Percentiles rank a stretch among this genome's conserved stretches.
Evolutionary conservation across 768 basidiomycete genomes (phyloP).

Genomic region (Termitomyces sp.): DNA sequence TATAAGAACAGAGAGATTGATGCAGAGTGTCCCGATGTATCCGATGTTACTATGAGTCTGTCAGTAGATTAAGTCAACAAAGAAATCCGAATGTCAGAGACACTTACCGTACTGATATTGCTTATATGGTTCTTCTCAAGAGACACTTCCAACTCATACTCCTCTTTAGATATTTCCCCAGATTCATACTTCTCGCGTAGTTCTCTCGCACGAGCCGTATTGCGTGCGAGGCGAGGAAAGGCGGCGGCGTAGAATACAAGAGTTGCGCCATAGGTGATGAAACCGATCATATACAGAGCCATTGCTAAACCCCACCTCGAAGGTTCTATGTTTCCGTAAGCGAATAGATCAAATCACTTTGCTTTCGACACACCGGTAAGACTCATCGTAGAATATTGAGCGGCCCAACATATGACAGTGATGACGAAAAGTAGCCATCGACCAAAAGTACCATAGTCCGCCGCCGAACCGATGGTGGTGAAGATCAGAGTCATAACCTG

Average conservation of each 20-base stretch:
- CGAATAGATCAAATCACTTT: too few relatives aligned
- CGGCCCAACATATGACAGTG: conserved; percentile 74
- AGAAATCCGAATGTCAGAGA: background rate
- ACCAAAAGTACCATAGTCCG: conserved; percentile 72
- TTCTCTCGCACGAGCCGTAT: conserved; percentile 56
- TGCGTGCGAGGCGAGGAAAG: conserved; percentile 78
- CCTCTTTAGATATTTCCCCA: conserved; percentile 53
- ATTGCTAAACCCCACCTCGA: conserved; percentile 71
- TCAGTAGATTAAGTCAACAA: background rate
- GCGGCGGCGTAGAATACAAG: conserved; percentile 75
- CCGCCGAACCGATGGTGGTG: conserved; percentile 72
- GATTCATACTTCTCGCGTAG: conserved; percentile 51
- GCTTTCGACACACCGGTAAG: conserved; percentile 47
- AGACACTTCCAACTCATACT: conserved; percentile 70
- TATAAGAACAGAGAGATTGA: conserved; percentile 68
- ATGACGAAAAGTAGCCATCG: conserved; percentile 70
- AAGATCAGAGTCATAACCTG: conserved; percentile 78
- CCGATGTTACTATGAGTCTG: conserved; percentile 77
- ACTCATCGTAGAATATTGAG: conserved; percentile 73
- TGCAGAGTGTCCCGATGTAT: conserved; percentile 54
- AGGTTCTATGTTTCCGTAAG: conserved; percentile 34
- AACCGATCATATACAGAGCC: conserved; percentile 75
- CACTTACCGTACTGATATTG: conserved; percentile 73
- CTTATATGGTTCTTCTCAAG: conserved; percentile 82
- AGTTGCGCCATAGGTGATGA: conserved; percentile 74